Percentiles rank a stretch among this genome's conserved stretches.
Conservation (phyloP, 2,329 filamentous ascomycete species). For the Ascomycota sp. region DNA sequence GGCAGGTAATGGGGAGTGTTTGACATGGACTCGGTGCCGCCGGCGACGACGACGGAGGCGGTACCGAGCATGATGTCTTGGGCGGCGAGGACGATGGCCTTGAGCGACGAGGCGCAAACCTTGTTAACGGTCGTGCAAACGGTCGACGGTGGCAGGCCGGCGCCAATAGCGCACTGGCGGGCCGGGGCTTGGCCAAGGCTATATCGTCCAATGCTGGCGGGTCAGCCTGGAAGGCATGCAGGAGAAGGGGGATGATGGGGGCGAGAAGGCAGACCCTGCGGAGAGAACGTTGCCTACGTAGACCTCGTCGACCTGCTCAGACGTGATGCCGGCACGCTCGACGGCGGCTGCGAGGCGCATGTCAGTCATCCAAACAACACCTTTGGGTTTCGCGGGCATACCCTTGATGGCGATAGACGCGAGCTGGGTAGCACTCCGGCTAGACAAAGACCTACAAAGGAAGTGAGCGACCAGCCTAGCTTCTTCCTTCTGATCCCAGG, state of each 20-base stretch:
- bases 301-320: slow-evolving; percentile 82
- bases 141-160: slow-evolving; percentile 60
- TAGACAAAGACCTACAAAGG: slow-evolving; percentile 57
- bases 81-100: slow-evolving; percentile 82
- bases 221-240: neutral
- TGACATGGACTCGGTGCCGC: slow-evolving; percentile 96
- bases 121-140: slow-evolving; percentile 95
- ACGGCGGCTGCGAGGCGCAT: slow-evolving; percentile 40
- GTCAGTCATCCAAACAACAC: neutral
- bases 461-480: neutral
- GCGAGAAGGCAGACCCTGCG: slow-evolving; percentile 47
- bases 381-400: slow-evolving; percentile 14
- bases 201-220: slow-evolving; percentile 13
- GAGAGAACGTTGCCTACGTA: slow-evolving; percentile 97
- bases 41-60: slow-evolving; percentile 79
- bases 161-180: slow-evolving; percentile 78
- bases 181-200: slow-evolving; percentile 93
- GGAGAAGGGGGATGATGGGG: neutral
- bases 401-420: slow-evolving; percentile 86
- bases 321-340: slow-evolving; percentile 71
- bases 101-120: slow-evolving; percentile 88
- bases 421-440: slow-evolving; percentile 67
- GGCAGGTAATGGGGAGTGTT: slow-evolving; percentile 93
- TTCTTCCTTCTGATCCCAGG: neutral
- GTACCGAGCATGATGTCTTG: slow-evolving; percentile 97